Evolutionary conservation across 805 yeast genomes (phyloP).

Genomic region (Starmera quercuum): DNA sequence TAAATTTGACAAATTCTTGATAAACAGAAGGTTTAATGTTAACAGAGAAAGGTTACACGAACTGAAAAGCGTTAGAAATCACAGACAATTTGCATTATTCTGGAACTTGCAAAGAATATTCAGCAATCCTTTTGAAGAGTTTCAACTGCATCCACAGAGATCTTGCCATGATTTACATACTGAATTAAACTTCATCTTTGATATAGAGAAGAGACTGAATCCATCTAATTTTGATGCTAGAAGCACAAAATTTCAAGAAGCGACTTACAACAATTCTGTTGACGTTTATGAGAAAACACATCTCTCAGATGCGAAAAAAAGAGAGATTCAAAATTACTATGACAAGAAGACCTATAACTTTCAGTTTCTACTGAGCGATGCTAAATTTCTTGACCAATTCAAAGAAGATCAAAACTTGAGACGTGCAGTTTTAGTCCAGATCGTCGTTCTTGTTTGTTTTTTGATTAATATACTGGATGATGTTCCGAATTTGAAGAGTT

Average conservation of each 20-base stretch:
- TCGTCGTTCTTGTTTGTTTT: conserved; percentile 2
- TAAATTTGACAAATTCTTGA: conserved; percentile 4
- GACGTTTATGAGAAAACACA: conserved; percentile 4
- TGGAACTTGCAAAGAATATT: conserved; percentile 11
- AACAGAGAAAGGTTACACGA: conserved; percentile 10
- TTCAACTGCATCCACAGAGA: no score
- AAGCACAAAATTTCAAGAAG: background rate
- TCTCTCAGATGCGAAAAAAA: conserved; percentile 4
- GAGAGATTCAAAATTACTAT: conserved; percentile 7
- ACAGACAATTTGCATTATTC: background rate
- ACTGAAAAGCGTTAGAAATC: background rate
- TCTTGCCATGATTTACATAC: no score
- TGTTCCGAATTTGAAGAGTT: background rate
- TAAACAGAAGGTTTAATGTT: conserved; percentile 9
- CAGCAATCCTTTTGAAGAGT: conserved; percentile 9
- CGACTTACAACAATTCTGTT: conserved; percentile 2
- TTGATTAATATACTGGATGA: background rate
- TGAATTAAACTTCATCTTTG: background rate
- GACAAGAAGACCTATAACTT: conserved; percentile 11
- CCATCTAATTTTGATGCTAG: background rate
- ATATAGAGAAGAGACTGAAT: background rate
- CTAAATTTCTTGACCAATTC: conserved; percentile 11
- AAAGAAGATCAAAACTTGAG: conserved; percentile 10
- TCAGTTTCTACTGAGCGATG: conserved; percentile 8
- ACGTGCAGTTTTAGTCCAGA: conserved; percentile 8